These are phyloP conservation scores for Hamigera avellanea DNA, from an alignment of 495 filamentous ascomycete genomes.

Conservation along the genomic window DNA sequence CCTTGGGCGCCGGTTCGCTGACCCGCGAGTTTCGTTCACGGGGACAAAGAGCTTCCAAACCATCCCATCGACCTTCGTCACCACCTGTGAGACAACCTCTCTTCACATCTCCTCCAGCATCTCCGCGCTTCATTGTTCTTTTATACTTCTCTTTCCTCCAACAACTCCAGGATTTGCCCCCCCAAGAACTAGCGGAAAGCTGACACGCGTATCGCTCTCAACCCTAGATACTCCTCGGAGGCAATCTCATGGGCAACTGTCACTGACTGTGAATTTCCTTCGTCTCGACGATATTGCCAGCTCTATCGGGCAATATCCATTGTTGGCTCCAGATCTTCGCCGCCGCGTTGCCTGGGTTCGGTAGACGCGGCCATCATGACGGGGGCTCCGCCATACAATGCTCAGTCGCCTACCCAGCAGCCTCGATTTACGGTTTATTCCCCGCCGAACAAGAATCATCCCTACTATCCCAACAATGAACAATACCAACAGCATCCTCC, in stretches of 20 bases:
- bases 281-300: not conserved
- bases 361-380: slow-evolving; percentile 33
- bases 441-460: slow-evolving; percentile 37
- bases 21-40: not conserved
- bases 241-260: slow-evolving; percentile 1
- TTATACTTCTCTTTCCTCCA: not conserved
- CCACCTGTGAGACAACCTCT: too few relatives aligned
- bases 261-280: not conserved
- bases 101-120: not conserved
- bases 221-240: not conserved
- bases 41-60: not conserved
- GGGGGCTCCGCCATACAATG: slow-evolving; percentile 36
- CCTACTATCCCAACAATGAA: slow-evolving; percentile 46
- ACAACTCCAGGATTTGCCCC: too few relatives aligned
- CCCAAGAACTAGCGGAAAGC: not conserved
- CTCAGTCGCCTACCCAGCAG: slow-evolving; percentile 33
- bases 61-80: too few relatives aligned
- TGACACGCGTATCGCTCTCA: slow-evolving; percentile 6
- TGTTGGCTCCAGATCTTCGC: not conserved
- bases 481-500: slow-evolving; percentile 41
- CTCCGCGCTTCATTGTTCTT: not conserved
- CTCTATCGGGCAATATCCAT: not conserved
- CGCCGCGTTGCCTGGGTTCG: too few relatives aligned
- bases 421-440: slow-evolving; percentile 27
- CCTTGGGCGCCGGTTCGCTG: not conserved